Evolutionary conservation across 805 yeast genomes (phyloP).

Genomic region (Schizosaccharomyces cryophilus): DNA sequence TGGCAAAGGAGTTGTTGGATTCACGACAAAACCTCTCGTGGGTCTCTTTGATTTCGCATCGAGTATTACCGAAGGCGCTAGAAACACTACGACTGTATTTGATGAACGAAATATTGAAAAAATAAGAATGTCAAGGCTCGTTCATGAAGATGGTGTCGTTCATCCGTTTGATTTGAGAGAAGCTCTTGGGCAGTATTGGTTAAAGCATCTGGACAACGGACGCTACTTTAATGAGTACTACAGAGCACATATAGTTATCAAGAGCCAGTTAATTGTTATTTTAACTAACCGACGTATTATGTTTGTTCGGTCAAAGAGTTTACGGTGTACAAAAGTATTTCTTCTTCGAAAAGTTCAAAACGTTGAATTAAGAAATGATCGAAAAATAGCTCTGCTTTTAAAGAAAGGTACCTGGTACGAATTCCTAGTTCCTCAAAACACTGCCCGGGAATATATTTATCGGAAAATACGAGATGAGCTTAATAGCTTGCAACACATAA

Average conservation of each 20-base stretch:
- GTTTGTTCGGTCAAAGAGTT: slow-evolving; percentile 34
- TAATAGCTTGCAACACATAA: not conserved
- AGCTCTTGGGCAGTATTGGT: slow-evolving; percentile 85
- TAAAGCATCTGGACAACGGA: slow-evolving; percentile 67
- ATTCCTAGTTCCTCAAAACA: not conserved
- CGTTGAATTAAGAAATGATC: not conserved
- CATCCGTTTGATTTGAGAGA: slow-evolving; percentile 55
- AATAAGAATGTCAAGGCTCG: slow-evolving; percentile 58
- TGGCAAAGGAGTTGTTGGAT: slow-evolving; percentile 82
- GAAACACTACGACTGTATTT: slow-evolving; percentile 74
- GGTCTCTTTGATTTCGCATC: slow-evolving; percentile 84
- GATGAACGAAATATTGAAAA: slow-evolving; percentile 56
- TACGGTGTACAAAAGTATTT: slow-evolving; percentile 9
- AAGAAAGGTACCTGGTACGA: not conserved
- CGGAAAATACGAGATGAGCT: not conserved
- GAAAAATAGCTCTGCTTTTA: not conserved
- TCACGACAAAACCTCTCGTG: slow-evolving; percentile 91
- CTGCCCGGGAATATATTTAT: not conserved
- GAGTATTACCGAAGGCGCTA: slow-evolving; percentile 78
- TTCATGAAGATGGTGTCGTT: slow-evolving; percentile 48
- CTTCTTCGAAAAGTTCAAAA: not conserved
- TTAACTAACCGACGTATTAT: slow-evolving; percentile 50
- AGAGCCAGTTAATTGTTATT: slow-evolving; percentile 51
- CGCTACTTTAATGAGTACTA: slow-evolving; percentile 45
- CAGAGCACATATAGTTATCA: slow-evolving; percentile 63